Percentiles rank a stretch among this genome's conserved stretches.
Evolutionary conservation across 1,139 yeast species (phyloP).

Genomic region (Suhomyces maxii): DNA sequence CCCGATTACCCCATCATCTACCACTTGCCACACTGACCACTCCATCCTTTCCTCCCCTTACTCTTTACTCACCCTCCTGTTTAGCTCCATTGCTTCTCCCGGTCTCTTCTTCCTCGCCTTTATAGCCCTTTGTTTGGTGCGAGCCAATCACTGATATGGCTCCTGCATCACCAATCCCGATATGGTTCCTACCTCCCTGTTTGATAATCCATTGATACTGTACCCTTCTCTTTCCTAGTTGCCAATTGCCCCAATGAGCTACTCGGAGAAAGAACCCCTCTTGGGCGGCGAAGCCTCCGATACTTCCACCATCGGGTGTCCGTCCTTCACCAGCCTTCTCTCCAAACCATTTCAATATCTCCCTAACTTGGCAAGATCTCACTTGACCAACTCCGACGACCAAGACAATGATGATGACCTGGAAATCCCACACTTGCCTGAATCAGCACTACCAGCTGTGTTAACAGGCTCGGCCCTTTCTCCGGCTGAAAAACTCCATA

Average conservation of each 20-base stretch:
- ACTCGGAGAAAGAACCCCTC: constrained; percentile 27
- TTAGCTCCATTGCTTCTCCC: no score
- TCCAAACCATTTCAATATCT: constrained; percentile 28
- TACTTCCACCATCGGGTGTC: constrained; percentile 21
- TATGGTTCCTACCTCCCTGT: not conserved
- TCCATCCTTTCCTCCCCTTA: no score
- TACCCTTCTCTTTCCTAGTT: not conserved
- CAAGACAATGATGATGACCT: constrained; percentile 21
- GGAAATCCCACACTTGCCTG: constrained; percentile 31
- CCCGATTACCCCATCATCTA: no score
- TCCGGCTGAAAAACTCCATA: constrained; percentile 26
- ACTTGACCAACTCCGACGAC: constrained; percentile 11
- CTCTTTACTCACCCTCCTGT: no score
- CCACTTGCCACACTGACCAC: no score
- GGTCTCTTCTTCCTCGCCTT: no score
- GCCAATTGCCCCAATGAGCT: constrained; percentile 1
- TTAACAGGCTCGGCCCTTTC: constrained; percentile 15
- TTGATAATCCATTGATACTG: not conserved
- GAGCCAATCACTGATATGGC: not conserved
- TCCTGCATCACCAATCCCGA: not conserved
- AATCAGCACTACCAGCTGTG: constrained; percentile 7
- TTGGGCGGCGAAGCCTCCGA: constrained; percentile 19
- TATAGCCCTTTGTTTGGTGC: no score
- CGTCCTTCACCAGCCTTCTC: constrained; percentile 24
- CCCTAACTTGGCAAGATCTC: constrained; percentile 16